Evolutionary conservation across 2,329 filamentous ascomycete genomes (phyloP).

Genomic region (Ceratocystis ficicola): DNA sequence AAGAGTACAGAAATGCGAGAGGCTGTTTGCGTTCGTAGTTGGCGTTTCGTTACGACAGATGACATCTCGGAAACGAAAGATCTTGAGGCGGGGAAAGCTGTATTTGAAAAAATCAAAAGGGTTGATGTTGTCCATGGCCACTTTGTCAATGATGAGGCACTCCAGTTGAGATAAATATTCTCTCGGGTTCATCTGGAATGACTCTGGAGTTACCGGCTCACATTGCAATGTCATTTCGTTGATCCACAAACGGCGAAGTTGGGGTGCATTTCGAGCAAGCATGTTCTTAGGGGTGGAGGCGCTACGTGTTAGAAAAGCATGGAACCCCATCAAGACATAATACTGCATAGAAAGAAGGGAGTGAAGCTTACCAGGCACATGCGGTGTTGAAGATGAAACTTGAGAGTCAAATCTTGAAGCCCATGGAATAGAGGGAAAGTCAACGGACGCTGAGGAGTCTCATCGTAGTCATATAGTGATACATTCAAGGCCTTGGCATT

Average conservation of each 20-base stretch:
- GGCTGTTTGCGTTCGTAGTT: too few relatives aligned
- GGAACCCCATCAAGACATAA: neutral
- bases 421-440: neutral
- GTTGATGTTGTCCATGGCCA: neutral
- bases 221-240: neutral
- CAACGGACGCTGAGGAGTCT: neutral
- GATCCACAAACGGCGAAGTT: neutral
- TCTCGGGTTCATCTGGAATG: neutral
- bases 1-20: neutral
- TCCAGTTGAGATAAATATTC: neutral
- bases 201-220: neutral
- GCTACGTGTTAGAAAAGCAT: neutral
- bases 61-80: neutral
- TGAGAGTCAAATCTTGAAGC: neutral
- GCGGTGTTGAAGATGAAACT: neutral
- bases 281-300: neutral
- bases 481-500: neutral
- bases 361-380: neutral
- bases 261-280: neutral
- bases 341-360: neutral
- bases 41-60: too few relatives aligned
- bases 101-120: neutral
- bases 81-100: neutral
- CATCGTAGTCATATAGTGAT: neutral
- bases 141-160: neutral